Evolutionary conservation across 2,329 filamentous ascomycete species (phyloP), one percentile per base, ranked within the genome.

Genomic region (Trichoderma aggressivum): DNA sequence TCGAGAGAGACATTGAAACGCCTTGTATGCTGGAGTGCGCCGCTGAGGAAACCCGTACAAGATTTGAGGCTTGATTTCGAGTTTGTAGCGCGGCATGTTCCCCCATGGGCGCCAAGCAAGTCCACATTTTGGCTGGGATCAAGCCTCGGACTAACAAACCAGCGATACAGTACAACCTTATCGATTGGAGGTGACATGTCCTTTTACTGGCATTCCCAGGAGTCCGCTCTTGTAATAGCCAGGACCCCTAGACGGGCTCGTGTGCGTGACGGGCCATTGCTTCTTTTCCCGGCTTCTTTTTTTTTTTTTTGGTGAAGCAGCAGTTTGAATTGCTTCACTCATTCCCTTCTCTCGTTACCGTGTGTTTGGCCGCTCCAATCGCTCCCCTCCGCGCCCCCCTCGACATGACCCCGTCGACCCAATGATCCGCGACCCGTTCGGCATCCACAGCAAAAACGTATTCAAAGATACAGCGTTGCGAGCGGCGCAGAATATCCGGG

Each of bases 401-500:
- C 75, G 78, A 76, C 70, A 80, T 81, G 77, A 76, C 73, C 73
- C 74, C 72, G 73, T 74, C 76, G 74, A 74, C 72, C 73, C 74
- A 65, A 82, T 82, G 80, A 81, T 82, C 75, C 81, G 81, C 75
- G 83, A 85, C 74, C 83, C 84, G 36, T 86, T 85, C 79, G 80
- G 82, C 74, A 77, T 83, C 73, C 80, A 81, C 74, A 78, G 77
- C 72, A 80, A 78, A 73, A 84, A 83, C 75, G 83, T 86, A 75
- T 82, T 89, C 73, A 84, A 83, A 79, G 80, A 81, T 30, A 84
- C 85, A 65, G 84, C 85, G 71, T 82, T 83, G 62, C 83, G 81
- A 73, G 81, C 83, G 74, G 82, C 81, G 70, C 78, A 80, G 68
- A 78, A 85, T 67, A 79, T 86, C 73, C 82, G 81, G 73, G 82